Evolutionary conservation across 148 eudicot genomes (phyloP), one percentile per base, ranked within the genome.

Genomic region (Agrostemma githago): DNA sequence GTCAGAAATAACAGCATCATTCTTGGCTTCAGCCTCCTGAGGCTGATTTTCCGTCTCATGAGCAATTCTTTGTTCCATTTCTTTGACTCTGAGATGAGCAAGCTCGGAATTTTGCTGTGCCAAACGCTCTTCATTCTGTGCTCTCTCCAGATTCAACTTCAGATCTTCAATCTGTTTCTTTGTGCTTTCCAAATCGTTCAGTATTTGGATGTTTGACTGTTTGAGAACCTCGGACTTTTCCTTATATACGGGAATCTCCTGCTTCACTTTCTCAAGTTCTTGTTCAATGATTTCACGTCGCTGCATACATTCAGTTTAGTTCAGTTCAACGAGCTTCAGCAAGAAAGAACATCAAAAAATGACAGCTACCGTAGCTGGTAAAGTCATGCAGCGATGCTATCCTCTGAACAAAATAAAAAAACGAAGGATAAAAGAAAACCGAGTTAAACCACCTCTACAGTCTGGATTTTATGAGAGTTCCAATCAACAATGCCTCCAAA

Each of bases 401-500:
- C 6, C 8, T 43, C 6, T 43, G 46, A 43, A 43, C 6, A 43
- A 12, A 12, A 64, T 51, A 42, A 14, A 8, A 5, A 54, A 77
- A 64, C 46, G 59, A 57, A 63, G 38, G 10, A 68, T 48, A 26
- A 70, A 26, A 26, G 34, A 26, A 26, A 26, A 26, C 34, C 34
- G 8, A 71, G 7, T 14, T 15, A 68, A 8, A 39, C 56, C 78
- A 93, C 98, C 98, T 93, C 98, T 48, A 87, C 98, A 39, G 95
- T 89, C 70, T 85, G 92, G 54, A 84, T 83, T 78, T 84, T 87
- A 71, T 89, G 98, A 78, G 98, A 97, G 77, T 89, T 93, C 98
- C 98, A 93, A 79, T 93, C 98, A 75, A 87, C 91, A 71, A 93
- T 93, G 58, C 98, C 97, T 54, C 98, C 98, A 65, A 93, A 93